Evolutionary conservation across 257 asterid genomes (phyloP), one percentile per base, ranked within the genome.

Genomic region (Solanum appendiculatum): DNA sequence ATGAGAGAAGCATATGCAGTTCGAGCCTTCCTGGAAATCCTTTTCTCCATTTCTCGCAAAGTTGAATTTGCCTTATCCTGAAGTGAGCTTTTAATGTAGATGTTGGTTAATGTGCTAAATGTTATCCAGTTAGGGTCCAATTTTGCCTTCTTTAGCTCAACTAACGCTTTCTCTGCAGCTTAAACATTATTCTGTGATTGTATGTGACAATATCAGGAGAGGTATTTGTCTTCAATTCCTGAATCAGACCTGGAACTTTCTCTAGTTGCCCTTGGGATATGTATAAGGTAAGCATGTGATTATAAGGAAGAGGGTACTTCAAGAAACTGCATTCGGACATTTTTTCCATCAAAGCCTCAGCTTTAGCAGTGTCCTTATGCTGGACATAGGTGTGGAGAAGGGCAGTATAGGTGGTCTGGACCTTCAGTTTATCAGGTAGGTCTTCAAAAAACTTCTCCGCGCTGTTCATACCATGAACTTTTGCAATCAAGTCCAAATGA

Each of bases 61-160:
- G 94, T 84, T 7, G 90, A 87, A 80, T 89, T 93, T 10, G 99
- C 99, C 86, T 95, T 95, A 36, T 94, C 96, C 54, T 15, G 86
- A 34, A 93, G 93, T 9, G 97, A 94, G 87, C 91, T 95, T 90
- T 93, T 97, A 81, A 92, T 90, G 88, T 95, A 97, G 86, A 97
- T 90, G 90, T 90, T 95, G 69, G 98, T 88, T 92, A 97, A 23
- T 63, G 98, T 94, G 93, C 99, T 97, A 91, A 94, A 92, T 2
- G 99, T 97, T 69, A 97, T 85, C 99, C 99, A 95, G 72, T 94
- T 97, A 3, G 99, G 98, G 86, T 93, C 94, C 31, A 94, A 73
- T 86, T 88, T 93, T 70, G 93, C 91, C 90, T 92, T 94, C 85
- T 85, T 91, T 73, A 93, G 90, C 73, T 94, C 98, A 54, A 90